A percentile compares a stretch with the other conserved stretches of the same genome.
phyloP scores from a whole-genome alignment of 768 basidiomycete genomes.

The Lenzites betulinus region DNA sequence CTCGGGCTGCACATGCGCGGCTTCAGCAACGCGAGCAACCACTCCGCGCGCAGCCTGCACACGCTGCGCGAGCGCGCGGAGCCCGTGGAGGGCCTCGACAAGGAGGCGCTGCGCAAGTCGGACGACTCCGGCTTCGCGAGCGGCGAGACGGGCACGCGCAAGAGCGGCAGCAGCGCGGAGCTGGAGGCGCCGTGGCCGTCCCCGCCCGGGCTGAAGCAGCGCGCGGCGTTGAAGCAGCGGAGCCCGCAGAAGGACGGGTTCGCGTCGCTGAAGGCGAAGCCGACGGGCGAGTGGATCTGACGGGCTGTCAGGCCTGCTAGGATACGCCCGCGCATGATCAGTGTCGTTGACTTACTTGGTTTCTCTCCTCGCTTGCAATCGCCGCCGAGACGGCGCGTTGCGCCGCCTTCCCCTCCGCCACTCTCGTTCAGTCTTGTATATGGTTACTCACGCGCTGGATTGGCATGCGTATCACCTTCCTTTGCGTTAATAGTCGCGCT shows the following conservation, averaged over 20 bases:
- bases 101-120: slow-evolving; percentile 15
- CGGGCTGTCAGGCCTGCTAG: neutral
- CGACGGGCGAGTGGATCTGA: slow-evolving; percentile 32
- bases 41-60: slow-evolving; percentile 61
- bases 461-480: slow-evolving; percentile 1
- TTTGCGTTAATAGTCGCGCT: neutral
- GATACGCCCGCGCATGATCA: neutral
- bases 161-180: slow-evolving; percentile 23
- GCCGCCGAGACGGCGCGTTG: too few relatives aligned
- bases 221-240: slow-evolving; percentile 6
- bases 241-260: slow-evolving; percentile 18
- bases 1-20: slow-evolving; percentile 43
- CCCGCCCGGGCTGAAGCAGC: slow-evolving; percentile 11
- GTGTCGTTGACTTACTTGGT: neutral
- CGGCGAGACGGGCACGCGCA: slow-evolving; percentile 14
- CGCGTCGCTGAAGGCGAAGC: slow-evolving; percentile 19
- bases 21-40: slow-evolving; percentile 53
- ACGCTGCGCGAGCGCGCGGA: slow-evolving; percentile 60
- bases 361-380: neutral
- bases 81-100: slow-evolving; percentile 19
- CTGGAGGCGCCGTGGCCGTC: slow-evolving; percentile 20
- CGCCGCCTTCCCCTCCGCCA: neutral
- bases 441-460: neutral
- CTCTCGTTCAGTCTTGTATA: slow-evolving; percentile 9
- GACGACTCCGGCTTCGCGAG: slow-evolving; percentile 29